Evolutionary conservation across 208 protist genomes (phyloP).

Genomic region (Trypanosoma theileri): DNA sequence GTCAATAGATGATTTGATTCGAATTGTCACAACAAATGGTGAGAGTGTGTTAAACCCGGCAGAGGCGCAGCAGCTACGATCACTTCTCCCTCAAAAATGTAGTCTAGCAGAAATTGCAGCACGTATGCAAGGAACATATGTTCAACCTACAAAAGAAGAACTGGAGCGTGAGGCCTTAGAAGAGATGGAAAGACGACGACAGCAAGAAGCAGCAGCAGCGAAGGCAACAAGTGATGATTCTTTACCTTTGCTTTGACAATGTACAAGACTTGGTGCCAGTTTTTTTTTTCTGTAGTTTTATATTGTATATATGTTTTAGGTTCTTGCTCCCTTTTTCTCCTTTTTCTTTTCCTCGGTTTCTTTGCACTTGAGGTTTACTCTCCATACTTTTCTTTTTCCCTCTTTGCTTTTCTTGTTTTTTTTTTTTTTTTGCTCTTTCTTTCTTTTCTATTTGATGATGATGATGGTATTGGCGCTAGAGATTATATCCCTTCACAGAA

Average conservation of each 20-base stretch:
- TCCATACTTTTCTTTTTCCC: constrained; percentile 1
- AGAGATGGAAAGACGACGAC: constrained; percentile 45
- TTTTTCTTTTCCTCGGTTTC: constrained; percentile 14
- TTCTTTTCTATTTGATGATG: neutral
- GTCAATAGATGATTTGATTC: constrained; percentile 49
- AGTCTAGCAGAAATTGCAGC: constrained; percentile 65
- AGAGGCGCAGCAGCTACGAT: constrained; percentile 68
- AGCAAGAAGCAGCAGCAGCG: constrained; percentile 43
- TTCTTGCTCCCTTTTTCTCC: constrained; percentile 9
- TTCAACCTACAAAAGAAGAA: constrained; percentile 73
- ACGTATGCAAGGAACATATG: constrained; percentile 85
- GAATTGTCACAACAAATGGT: constrained; percentile 76
- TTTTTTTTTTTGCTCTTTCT: neutral
- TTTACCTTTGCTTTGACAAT: constrained; percentile 20
- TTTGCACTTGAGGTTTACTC: neutral
- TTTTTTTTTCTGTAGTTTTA: too few relatives aligned
- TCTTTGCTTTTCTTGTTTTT: neutral
- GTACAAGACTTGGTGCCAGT: constrained; percentile 1
- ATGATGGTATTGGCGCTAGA: neutral
- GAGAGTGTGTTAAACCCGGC: constrained; percentile 79
- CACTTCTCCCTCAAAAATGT: constrained; percentile 45
- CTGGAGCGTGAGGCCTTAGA: constrained; percentile 45
- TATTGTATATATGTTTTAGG: too few relatives aligned
- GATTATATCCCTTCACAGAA: neutral
- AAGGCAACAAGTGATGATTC: constrained; percentile 37